Base-by-base conservation (phyloP, 352 stramenopile genomes). In the Phytopythium mirpurense region DNA sequence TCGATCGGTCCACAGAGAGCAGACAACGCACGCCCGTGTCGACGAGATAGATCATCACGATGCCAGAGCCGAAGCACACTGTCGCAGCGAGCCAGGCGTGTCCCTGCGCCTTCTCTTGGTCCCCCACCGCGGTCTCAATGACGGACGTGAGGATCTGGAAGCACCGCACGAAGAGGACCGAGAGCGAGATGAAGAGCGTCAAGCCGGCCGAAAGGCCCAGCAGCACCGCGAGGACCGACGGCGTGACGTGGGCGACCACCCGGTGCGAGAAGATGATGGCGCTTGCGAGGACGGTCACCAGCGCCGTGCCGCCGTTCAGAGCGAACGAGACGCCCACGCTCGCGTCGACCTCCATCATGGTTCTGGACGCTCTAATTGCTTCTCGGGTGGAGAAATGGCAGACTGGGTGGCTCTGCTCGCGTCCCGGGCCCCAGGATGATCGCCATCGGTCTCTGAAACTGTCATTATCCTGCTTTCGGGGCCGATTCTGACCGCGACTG, bases 11-110 rank as follows among this genome's bases (percentile, higher is more conserved):
- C 48, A 46, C 63, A 68, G 59, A 10, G n/a, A n/a, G n/a, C n/a
- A 45, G 38, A 45, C 38, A 45, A 14, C 75, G 68, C 27, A 81
- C 67, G 23, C 85, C 53, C 1, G 44, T 16, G 38, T 83, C 71
- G 45, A 82, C 65, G 18, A 47, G 47, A 60, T 83, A 82, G 56
- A 83, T 78, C n/a, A 84, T 45, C 3, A 54, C 26, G 15, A 97
- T 88, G 46, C 90, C 92, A 16, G 54, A 70, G 62, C 91, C 96
- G 67, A 97, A 96, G 65, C 73, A 95, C 5, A 78, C 51, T 2
- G 90, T 96, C 7, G 85, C 76, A 53, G 75, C 74, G 24, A 95
- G 61, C 69, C 93, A 96, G 0, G 73, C 83, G 32, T 86, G 69
- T 11, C 70, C 67, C 7, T 32, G 54, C 14, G 66, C 63, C 0